These are phyloP conservation scores for Globomyces sp. DNA, from an alignment of 371 early-diverging fungal species.

Conservation along the genomic window DNA sequence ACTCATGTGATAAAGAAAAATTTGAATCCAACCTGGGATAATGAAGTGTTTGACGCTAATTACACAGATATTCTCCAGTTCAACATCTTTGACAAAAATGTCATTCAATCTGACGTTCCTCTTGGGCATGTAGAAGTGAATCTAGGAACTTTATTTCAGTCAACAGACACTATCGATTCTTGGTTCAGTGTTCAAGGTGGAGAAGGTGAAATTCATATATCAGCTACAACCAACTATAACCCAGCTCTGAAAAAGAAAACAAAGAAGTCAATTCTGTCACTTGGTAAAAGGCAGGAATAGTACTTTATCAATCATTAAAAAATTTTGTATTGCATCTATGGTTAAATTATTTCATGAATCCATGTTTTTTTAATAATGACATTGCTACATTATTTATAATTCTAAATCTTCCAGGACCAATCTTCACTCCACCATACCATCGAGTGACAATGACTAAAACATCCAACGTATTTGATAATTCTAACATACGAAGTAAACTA, in stretches of 20 bases:
- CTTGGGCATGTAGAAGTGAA: constrained; percentile 37
- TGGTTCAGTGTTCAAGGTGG: constrained; percentile 15
- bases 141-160: constrained; percentile 2
- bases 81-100: constrained; percentile 12
- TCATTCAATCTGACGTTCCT: constrained; percentile 16
- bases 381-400: constrained; percentile 86
- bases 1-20: constrained; percentile 45
- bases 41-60: constrained; percentile 27
- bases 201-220: too few relatives aligned
- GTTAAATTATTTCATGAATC: constrained; percentile 16
- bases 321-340: too few relatives aligned
- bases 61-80: not conserved
- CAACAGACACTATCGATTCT: constrained; percentile 6
- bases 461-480: constrained; percentile 70
- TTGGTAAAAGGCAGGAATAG: too few relatives aligned
- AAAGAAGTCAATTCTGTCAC: too few relatives aligned
- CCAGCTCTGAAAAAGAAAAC: too few relatives aligned
- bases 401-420: constrained; percentile 86
- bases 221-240: too few relatives aligned
- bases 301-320: too few relatives aligned
- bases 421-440: constrained; percentile 87
- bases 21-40: constrained; percentile 34
- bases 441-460: constrained; percentile 82
- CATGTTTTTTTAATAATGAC: constrained; percentile 51
- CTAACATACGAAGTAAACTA: constrained; percentile 71